Conservation (phyloP, 2,329 filamentous ascomycete genomes). For the Aureobasidium sp. region DNA sequence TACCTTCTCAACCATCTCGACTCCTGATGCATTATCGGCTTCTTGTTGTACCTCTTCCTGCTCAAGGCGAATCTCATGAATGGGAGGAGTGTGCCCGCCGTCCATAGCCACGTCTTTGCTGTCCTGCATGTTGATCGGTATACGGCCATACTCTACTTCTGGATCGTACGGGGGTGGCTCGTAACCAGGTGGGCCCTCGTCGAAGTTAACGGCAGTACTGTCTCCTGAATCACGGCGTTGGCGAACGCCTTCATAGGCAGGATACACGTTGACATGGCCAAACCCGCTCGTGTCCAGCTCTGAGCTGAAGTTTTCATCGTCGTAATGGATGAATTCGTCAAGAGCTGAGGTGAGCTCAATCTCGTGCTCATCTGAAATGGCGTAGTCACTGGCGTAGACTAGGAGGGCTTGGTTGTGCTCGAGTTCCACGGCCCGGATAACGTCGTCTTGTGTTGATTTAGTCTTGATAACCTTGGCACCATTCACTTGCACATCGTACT, state of each 20-base stretch:
- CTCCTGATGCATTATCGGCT: neutral
- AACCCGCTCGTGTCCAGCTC: constrained; percentile 19
- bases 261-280: constrained; percentile 10
- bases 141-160: neutral
- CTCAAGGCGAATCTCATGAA: constrained; percentile 16
- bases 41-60: constrained; percentile 7
- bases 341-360: constrained; percentile 14
- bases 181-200: neutral
- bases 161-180: neutral
- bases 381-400: constrained; percentile 51
- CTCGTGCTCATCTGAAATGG: constrained; percentile 18
- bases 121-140: neutral
- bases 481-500: constrained; percentile 40
- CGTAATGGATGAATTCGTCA: constrained; percentile 23
- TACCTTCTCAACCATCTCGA: constrained; percentile 25
- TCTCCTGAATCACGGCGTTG: constrained; percentile 16
- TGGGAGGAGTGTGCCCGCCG: constrained; percentile 15
- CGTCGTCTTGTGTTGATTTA: constrained; percentile 40
- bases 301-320: constrained; percentile 22
- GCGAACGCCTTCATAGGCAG: constrained; percentile 10
- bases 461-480: constrained; percentile 30
- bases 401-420: constrained; percentile 49
- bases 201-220: constrained; percentile 18
- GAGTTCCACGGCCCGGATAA: constrained; percentile 44
- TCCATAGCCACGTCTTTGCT: neutral